phyloP scores from a whole-genome alignment of 306 rosid genomes.

The Gillenia trifoliata region DNA sequence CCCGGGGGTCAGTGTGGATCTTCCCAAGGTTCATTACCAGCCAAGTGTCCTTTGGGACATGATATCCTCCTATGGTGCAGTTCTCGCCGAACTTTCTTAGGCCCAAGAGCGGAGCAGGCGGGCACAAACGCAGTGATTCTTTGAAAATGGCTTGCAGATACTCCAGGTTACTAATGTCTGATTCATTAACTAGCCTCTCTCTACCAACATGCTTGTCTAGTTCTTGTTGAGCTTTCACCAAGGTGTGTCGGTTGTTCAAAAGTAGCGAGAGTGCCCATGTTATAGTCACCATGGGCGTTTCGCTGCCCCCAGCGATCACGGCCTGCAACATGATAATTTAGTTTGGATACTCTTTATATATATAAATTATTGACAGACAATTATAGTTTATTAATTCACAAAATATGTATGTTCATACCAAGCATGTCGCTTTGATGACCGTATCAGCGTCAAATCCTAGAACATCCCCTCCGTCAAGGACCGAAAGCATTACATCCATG shows the following conservation, averaged over 20 bases:
- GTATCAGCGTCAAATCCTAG: not conserved
- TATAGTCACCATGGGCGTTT: slow-evolving; percentile 42
- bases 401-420: slow-evolving; percentile 13
- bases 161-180: slow-evolving; percentile 36
- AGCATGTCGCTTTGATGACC: slow-evolving; percentile 24
- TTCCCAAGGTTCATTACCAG: too few relatives aligned
- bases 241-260: slow-evolving; percentile 26
- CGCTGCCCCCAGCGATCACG: slow-evolving; percentile 39
- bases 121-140: too few relatives aligned
- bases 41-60: too few relatives aligned
- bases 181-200: slow-evolving; percentile 37
- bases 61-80: too few relatives aligned
- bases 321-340: too few relatives aligned
- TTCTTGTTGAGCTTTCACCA: slow-evolving; percentile 38
- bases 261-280: slow-evolving; percentile 35
- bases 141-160: slow-evolving; percentile 10
- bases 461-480: not conserved
- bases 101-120: too few relatives aligned
- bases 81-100: too few relatives aligned
- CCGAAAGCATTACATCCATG: slow-evolving; percentile 26
- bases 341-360: too few relatives aligned
- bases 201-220: slow-evolving; percentile 50
- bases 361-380: too few relatives aligned
- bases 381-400: too few relatives aligned
- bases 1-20: slow-evolving; percentile 37